Evolutionary conservation across 345 rosid species (phyloP).

Genomic region (Hypericum androsaemum): DNA sequence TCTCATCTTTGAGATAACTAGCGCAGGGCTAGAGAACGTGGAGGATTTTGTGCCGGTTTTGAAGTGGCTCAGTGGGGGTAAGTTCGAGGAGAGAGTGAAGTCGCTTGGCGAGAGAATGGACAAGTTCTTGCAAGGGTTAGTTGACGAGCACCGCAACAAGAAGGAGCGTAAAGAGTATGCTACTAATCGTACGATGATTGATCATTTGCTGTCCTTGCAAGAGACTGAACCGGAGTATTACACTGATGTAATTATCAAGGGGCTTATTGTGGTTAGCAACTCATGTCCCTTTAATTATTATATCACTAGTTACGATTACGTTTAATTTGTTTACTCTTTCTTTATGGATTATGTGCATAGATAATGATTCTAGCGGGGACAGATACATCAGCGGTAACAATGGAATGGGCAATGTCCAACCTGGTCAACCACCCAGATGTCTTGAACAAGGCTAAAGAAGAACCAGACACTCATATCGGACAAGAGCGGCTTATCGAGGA

Average conservation of each 20-base stretch:
- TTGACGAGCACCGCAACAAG: not conserved
- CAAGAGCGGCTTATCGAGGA: constrained; percentile 35
- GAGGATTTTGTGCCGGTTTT: too few species aligned
- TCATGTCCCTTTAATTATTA: too few species aligned
- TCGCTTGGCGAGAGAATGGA: too few species aligned
- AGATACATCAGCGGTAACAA: constrained; percentile 34
- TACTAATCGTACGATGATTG: not conserved
- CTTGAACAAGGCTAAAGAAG: constrained; percentile 21
- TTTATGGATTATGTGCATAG: constrained; percentile 1
- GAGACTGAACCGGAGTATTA: constrained; percentile 32
- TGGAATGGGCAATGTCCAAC: constrained; percentile 50
- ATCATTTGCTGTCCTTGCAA: constrained; percentile 9
- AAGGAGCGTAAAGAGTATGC: not conserved
- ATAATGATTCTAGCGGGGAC: constrained; percentile 34
- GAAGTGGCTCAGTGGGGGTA: too few species aligned
- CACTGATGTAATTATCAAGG: constrained; percentile 40
- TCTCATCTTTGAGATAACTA: too few species aligned
- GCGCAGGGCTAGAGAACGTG: too few species aligned
- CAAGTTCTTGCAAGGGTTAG: not conserved
- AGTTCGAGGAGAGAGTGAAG: too few species aligned
- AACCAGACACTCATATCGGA: constrained; percentile 28
- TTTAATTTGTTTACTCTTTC: not conserved
- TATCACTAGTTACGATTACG: too few species aligned
- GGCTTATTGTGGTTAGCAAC: constrained; percentile 28
- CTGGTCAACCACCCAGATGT: constrained; percentile 31